Base-by-base conservation (phyloP, 2,329 filamentous ascomycete genomes). In the Phialemonium atrogriseum region DNA sequence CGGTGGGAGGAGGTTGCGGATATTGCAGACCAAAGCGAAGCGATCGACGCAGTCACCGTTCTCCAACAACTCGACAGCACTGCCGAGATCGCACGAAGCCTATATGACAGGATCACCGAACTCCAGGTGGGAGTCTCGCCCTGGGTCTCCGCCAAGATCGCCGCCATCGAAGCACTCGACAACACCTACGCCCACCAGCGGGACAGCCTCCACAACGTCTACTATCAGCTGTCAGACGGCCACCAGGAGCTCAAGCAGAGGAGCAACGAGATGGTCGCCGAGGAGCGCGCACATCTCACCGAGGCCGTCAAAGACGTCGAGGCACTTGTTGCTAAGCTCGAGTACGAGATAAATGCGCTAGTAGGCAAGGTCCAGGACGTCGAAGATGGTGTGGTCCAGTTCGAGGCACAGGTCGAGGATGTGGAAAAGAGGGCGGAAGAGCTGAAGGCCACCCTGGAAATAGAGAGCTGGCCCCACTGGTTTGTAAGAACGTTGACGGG, bases 291-390 rank as follows among this genome's bases (percentile, higher is more conserved):
- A 14, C 68, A 72, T 32, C 62, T 94, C 22, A 73, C 71, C 4
- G 84, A 91, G 49, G 70, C 71, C 11, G 65, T 87, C 38, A 81
- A 81, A 52, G 84, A 91, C 41, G 68, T 95, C 10, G 87, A 94
- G 52, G 73, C 81, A 14, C 64, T 93, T 23, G 77, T 81, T 3
- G 85, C 86, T 13, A 88, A 88, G 56, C 66, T 96, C 34, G 88
- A 96, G 48, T 96, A 96, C 55, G 89, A 95, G 62, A 80, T 95
- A 39, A 75, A 81, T 37, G 77, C 78, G 11, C 63, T 96, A n/a
- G 68, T 77, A 29, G 77, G 79, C 28, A 86, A 86, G 47, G 80
- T 94, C 8, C 72, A 84, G 46, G 89, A 96, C 49, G 83, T 94
- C 7, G 87, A 94, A 49, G 82, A 86, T 39, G 84, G 83, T 1